Percentiles rank a stretch among this genome's conserved stretches.
Evolutionary conservation across 1,139 yeast species (phyloP).

Genomic region (Saccharomyces hybrid): DNA sequence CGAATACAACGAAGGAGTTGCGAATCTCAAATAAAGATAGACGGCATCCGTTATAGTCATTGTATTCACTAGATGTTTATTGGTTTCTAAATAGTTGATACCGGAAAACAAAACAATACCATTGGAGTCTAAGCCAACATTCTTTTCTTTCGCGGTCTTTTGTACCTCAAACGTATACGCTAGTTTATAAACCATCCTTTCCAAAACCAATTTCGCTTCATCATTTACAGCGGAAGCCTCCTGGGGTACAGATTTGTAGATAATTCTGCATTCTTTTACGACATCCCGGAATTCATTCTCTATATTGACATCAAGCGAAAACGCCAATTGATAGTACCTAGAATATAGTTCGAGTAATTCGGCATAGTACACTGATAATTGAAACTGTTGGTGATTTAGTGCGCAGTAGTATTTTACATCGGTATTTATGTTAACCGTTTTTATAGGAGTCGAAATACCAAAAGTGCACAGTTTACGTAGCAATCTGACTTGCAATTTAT

Average conservation of each 20-base stretch:
- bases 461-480: constrained; percentile 41
- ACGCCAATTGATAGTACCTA: constrained; percentile 19
- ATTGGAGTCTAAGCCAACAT: constrained; percentile 27
- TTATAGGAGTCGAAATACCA: constrained; percentile 38
- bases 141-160: constrained; percentile 24
- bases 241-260: constrained; percentile 27
- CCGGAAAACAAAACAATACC: constrained; percentile 34
- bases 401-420: constrained; percentile 15
- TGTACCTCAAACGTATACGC: constrained; percentile 34
- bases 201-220: constrained; percentile 27
- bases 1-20: constrained; percentile 33
- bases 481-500: constrained; percentile 27
- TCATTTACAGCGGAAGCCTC: constrained; percentile 24
- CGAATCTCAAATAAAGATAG: constrained; percentile 31
- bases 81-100: constrained; percentile 24
- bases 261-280: constrained; percentile 19
- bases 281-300: constrained; percentile 35
- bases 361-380: constrained; percentile 7
- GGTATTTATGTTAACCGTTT: constrained; percentile 14
- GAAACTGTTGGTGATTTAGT: constrained; percentile 7
- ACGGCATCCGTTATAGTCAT: constrained; percentile 27
- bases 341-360: constrained; percentile 27
- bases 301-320: constrained; percentile 48
- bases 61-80: constrained; percentile 11
- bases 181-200: constrained; percentile 34